phyloP scores from a whole-genome alignment of 352 stramenopile species.

The Phytophthora fragariae region DNA sequence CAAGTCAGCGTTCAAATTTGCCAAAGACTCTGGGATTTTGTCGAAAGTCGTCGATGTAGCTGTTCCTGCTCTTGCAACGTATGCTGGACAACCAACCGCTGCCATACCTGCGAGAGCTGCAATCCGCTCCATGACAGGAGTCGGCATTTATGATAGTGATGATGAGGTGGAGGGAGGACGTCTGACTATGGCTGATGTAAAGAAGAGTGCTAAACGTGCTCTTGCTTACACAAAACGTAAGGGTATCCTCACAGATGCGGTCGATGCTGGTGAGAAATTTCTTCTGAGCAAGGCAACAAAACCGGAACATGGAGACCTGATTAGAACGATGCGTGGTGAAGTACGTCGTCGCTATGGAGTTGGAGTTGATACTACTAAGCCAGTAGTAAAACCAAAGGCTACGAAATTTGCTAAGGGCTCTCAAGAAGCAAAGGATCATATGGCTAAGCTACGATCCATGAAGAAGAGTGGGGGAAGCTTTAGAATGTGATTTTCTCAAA shows the following conservation, averaged over 20 bases:
- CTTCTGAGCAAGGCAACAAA: no score
- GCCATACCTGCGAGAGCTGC: constrained; percentile 7
- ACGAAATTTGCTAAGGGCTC: background rate
- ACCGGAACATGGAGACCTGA: no score
- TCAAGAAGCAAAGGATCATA: background rate
- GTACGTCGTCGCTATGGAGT: background rate
- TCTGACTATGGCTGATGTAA: background rate
- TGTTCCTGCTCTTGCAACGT: no score
- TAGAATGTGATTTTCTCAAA: background rate
- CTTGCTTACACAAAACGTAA: constrained; percentile 12
- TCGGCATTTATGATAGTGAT: constrained; percentile 12
- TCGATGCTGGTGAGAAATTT: no score
- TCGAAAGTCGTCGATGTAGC: no score
- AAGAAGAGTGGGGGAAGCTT: background rate
- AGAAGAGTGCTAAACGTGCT: constrained; percentile 5
- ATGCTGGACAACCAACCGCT: background rate
- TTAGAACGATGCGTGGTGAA: no score
- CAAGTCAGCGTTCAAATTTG: no score
- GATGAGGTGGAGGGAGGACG: constrained; percentile 6
- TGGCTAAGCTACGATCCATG: background rate
- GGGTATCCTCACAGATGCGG: background rate
- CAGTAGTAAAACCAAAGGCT: no score
- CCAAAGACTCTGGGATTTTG: no score
- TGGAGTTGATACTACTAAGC: constrained; percentile 3
- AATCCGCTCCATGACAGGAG: background rate